A percentile compares a stretch with the other conserved stretches of the same genome.
phyloP scores from a whole-genome alignment of 306 rosid species.

The Biancaea sappan region DNA sequence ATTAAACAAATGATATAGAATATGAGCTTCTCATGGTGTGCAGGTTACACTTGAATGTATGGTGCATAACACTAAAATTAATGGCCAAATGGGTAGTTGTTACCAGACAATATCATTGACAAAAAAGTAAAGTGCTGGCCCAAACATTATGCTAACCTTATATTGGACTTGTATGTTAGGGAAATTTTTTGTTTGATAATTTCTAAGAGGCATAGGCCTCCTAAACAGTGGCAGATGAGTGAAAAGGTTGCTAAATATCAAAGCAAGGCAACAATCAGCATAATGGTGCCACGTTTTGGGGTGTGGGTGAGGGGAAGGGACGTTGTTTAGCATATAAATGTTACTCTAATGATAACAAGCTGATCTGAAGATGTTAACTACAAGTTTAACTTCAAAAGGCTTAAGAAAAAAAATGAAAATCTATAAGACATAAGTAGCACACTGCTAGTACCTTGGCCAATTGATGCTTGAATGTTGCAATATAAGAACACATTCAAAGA shows the following conservation, averaged over 20 bases:
- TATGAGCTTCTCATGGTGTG: not conserved
- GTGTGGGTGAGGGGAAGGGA: not conserved
- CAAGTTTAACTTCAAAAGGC: not conserved
- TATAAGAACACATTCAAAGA: conserved; percentile 23
- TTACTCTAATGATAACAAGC: not conserved
- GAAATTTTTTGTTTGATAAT: not conserved
- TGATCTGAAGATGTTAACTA: not conserved
- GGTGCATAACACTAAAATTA: not conserved
- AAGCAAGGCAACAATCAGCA: not conserved
- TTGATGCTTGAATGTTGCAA: conserved; percentile 19
- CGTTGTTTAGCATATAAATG: not conserved
- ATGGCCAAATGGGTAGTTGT: not conserved
- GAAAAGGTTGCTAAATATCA: not conserved
- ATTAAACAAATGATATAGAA: not conserved
- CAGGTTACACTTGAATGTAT: not conserved
- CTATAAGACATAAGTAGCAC: not conserved
- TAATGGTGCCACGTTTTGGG: not conserved
- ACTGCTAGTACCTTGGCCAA: conserved; percentile 14
- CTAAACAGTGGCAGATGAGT: not conserved
- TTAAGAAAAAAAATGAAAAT: conserved; percentile 13
- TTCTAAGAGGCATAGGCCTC: not conserved
- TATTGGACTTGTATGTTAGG: not conserved
- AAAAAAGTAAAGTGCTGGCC: not conserved
- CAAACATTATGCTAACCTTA: not conserved
- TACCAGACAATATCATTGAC: not conserved